Evolutionary conservation across 495 filamentous ascomycete species (phyloP).

Genomic region (Neurospora tetraspora): DNA sequence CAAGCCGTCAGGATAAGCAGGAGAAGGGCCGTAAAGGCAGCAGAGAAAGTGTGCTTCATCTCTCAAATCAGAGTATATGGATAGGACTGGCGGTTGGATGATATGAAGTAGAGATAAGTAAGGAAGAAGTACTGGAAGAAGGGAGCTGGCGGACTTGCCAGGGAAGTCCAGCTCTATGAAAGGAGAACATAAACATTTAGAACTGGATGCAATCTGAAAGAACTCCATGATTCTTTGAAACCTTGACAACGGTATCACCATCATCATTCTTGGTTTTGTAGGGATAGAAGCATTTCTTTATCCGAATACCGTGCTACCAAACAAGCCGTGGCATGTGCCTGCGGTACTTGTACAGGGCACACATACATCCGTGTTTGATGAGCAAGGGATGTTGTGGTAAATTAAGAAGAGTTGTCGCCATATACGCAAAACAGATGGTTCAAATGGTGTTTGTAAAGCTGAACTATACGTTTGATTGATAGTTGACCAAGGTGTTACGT

Average conservation of each 20-base stretch:
- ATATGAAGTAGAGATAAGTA: not conserved
- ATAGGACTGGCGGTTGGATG: not conserved
- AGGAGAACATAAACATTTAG: not conserved
- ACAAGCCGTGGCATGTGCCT: not conserved
- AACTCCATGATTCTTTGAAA: not conserved
- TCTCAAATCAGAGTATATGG: not conserved
- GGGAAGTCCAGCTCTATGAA: not conserved
- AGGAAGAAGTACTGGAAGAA: not conserved
- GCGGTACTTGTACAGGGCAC: not conserved
- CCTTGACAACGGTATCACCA: not conserved
- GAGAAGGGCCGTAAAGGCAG: not conserved
- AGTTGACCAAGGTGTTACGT: no score
- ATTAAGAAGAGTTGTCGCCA: not conserved
- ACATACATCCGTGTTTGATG: not conserved
- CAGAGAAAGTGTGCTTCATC: not conserved
- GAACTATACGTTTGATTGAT: no score
- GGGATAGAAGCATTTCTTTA: not conserved
- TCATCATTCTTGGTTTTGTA: not conserved
- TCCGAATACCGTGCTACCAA: not conserved
- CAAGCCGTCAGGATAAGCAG: not conserved
- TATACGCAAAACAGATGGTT: not conserved
- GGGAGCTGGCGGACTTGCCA: not conserved
- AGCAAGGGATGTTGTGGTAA: not conserved
- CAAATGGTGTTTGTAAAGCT: not conserved
- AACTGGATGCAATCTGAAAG: not conserved